Evolutionary conservation across 2,329 filamentous ascomycete genomes (phyloP), one percentile per base, ranked within the genome.

Genomic region (Microdochium nivale): DNA sequence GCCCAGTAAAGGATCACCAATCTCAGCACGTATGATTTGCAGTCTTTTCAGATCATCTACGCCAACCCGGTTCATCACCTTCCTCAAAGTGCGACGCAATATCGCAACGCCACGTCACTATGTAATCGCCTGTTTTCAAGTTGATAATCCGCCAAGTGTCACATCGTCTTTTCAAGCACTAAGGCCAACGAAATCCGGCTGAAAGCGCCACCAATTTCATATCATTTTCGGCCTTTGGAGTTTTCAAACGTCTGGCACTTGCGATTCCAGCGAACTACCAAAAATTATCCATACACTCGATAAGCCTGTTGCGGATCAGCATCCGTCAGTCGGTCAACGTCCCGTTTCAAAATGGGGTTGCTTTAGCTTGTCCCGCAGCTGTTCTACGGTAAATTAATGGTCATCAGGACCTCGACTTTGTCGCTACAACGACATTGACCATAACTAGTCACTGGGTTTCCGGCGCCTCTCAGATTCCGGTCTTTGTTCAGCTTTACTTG

Each of bases 181-280:
- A 3, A 19, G 56, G 60, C 53, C 59, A 60, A 60, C 55, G 59
- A 55, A 61, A 56, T 56, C 58, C 59, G 59, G 60, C 60, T 56
- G 60, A 62, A 60, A 60, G 56, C 59, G 64, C 54, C 57, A 61
- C 58, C 60, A 62, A 52, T 57, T 59, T 58, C 62, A 21, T 21
- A 44, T 44, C 21, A 44, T 44, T 19, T 44, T 19, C 40, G 56
- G 62, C 56, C 59, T 53, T 58, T 57, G 60, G 61, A 64, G 62
- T 67, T 64, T 52, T 58, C 56, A 57, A 58, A 59, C 61, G 64
- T 62, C 62, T 62, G 64, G 62, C 64, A 66, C 57, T 59, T 59
- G 62, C 58, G 63, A 61, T 61, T 60, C 60, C 62, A 56, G 59
- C 65, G 65, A 63, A 60, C 58, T 59, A 60, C 54, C 54, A 57